Evolutionary conservation across 1,139 yeast species (phyloP), one percentile per base, ranked within the genome.

Genomic region (Blastobotrys serpentis): DNA sequence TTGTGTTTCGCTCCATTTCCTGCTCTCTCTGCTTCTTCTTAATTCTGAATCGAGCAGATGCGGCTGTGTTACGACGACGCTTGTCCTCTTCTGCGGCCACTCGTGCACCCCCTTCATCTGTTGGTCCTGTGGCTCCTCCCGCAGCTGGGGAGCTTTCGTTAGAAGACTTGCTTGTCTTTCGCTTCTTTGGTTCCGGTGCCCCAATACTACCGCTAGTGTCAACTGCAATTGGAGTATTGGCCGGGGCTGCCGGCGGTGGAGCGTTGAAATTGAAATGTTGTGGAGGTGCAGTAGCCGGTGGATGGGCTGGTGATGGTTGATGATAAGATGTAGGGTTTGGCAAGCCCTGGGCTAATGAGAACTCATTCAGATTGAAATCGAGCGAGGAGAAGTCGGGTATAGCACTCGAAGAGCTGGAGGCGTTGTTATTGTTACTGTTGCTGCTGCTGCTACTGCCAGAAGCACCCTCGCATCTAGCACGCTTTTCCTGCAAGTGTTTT

Each of bases 21-120:
- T 83, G 88, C 66, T 88, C 96, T 62, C 86, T 83, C 65, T 82
- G 59, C 72, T 86, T 88, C 76, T 84, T 86, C 73, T 84, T 86
- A 59, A 84, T 80, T 55, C 95, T 74, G 72, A 86, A 84, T 52
- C 94, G 71, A 1, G 92, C 92, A 42, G 85, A 79, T 1, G 95
- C 95, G 0, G 89, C 90, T 0, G 92, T 84, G 68, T 84, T 85
- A 55, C 90, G 75, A 44, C 85, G 74, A 45, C 89, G 75, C 65
- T 85, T 84, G 64, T 82, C 86, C 49, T 75, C 73, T 48, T 78
- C 82, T 7, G 75, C 70, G 23, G 61, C 63, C 22, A 51, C 48
- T n/a, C 61, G 60, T 34, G 57, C 50, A n/a, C 45, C 25, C 19
- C 42, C 4, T 23, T 21, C 46, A 8, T n/a, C 46, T 18, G 33